Evolutionary conservation across 306 rosid species (phyloP), one percentile per base, ranked within the genome.

Genomic region (Malus orientalis): DNA sequence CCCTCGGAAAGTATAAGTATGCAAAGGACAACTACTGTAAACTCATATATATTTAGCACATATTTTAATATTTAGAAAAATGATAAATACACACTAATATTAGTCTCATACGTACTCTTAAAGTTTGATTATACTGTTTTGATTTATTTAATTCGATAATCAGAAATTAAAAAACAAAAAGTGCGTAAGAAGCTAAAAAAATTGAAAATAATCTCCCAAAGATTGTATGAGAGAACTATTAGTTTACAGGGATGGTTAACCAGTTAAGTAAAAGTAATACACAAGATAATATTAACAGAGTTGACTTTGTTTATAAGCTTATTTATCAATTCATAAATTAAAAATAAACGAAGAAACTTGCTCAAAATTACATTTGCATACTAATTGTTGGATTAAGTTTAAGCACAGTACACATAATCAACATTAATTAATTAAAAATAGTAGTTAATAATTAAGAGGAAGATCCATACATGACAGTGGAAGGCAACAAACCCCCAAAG

Each of bases 381-480:
- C 12, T 8, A 40, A 40, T 59, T 44, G 55, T 8, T 19, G 59
- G 59, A 4, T 54, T 54, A 19, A 18, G 19, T 54, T 54, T 18
- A 8, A 19, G 12, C 45, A 40, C 45, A 54, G 23, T n/a, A 54
- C 59, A 54, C 59, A 54, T 18, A 54, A 40, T 19, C 59, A 54
- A 54, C 59, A 54, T 18, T 36, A 36, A 40, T 40, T 19, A 54
- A 54, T 8, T 9, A 19, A 54, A 54, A 54, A n/a, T 19, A 54
- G 59, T 16, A 14, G 58, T 16, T 16, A 53, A 53, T 20, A 55
- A 55, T 55, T 20, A 57, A 57, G 62, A 29, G 19, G 83, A 62
- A 36, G 88, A 70, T 36, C 86, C 89, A 62, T 77, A 86, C 73
- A 87, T 76, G 27, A 80, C 71, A 77, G 7, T 73, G 2, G 85